Evolutionary conservation across 2,329 filamentous ascomycete species (phyloP).

Genomic region (Colletotrichum sp.): DNA sequence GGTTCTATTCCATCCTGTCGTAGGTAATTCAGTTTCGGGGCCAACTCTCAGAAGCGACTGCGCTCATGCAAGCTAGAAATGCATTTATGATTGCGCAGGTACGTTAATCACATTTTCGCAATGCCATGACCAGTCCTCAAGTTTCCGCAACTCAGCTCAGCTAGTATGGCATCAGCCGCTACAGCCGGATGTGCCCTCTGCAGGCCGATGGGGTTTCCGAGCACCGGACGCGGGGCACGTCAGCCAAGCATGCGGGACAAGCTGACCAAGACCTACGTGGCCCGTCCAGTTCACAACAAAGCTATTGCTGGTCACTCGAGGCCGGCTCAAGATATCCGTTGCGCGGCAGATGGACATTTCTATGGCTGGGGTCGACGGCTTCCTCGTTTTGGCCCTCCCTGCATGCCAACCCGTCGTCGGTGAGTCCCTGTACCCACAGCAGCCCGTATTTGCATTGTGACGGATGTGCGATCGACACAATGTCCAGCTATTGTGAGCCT

Average conservation of each 20-base stretch:
- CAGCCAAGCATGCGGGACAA: slow-evolving; percentile 19
- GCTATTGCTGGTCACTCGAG: slow-evolving; percentile 47
- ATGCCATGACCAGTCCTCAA: too few relatives aligned
- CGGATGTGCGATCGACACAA: slow-evolving; percentile 35
- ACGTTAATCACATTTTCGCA: slow-evolving; percentile 30
- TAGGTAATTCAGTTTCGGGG: not conserved
- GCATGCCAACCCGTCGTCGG: slow-evolving; percentile 32
- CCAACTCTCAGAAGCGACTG: not conserved
- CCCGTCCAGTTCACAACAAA: slow-evolving; percentile 19
- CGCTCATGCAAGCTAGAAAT: not conserved
- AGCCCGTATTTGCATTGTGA: slow-evolving; percentile 40
- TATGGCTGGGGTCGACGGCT: slow-evolving; percentile 30
- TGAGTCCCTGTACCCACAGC: slow-evolving; percentile 18
- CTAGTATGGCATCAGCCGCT: slow-evolving; percentile 27
- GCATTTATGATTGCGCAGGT: not conserved
- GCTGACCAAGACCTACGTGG: slow-evolving; percentile 19
- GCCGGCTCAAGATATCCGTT: slow-evolving; percentile 46
- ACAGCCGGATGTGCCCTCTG: slow-evolving; percentile 25
- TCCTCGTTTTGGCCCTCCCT: slow-evolving; percentile 30
- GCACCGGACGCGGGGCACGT: slow-evolving; percentile 17
- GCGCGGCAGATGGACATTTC: slow-evolving; percentile 41
- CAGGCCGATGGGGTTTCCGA: slow-evolving; percentile 31
- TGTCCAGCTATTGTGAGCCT: slow-evolving; percentile 35
- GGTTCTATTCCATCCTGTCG: not conserved
- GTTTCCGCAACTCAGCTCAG: slow-evolving; percentile 30